phyloP scores from a whole-genome alignment of 1,284 basidiomycete species.

The Agroathelia rolfsii region DNA sequence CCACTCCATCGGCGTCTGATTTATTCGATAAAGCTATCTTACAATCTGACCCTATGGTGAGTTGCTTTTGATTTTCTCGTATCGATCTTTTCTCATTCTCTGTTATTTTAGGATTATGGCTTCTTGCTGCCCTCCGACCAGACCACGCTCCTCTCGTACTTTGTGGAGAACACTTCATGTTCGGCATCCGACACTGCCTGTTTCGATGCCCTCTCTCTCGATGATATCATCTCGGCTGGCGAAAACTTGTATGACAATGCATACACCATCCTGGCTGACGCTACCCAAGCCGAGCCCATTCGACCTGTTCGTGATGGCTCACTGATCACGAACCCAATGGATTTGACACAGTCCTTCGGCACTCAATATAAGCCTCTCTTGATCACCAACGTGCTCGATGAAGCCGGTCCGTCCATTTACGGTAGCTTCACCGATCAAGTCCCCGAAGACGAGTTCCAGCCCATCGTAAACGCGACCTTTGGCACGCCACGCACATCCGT shows the following conservation, averaged over 20 bases:
- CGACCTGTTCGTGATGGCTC: slow-evolving; percentile 50
- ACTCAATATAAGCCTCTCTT: slow-evolving; percentile 53
- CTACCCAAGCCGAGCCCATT: slow-evolving; percentile 48
- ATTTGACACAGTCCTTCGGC: slow-evolving; percentile 46
- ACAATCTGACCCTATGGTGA: slow-evolving; percentile 80
- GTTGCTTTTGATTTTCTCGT: slow-evolving; percentile 12
- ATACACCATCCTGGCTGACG: slow-evolving; percentile 34
- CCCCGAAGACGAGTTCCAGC: slow-evolving; percentile 29
- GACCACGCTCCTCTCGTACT: slow-evolving; percentile 39
- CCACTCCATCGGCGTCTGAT: slow-evolving; percentile 50
- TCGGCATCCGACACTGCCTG: slow-evolving; percentile 37
- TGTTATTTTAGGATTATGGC: slow-evolving; percentile 50
- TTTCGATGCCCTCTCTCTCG: slow-evolving; percentile 37
- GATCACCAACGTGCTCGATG: slow-evolving; percentile 59
- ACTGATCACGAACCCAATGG: slow-evolving; percentile 48
- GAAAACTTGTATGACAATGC: slow-evolving; percentile 30
- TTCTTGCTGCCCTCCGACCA: slow-evolving; percentile 53
- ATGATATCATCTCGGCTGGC: slow-evolving; percentile 43
- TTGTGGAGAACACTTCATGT: slow-evolving; percentile 43
- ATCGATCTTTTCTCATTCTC: neutral
- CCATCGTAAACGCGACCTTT: slow-evolving; percentile 35
- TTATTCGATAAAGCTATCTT: slow-evolving; percentile 69
- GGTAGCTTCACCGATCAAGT: slow-evolving; percentile 28
- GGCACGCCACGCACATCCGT: slow-evolving; percentile 35
- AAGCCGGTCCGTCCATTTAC: slow-evolving; percentile 57